Evolutionary conservation across 192 early-diverging fungal genomes (phyloP), one percentile per base, ranked within the genome.

Genomic region (Coemansia sp.): DNA sequence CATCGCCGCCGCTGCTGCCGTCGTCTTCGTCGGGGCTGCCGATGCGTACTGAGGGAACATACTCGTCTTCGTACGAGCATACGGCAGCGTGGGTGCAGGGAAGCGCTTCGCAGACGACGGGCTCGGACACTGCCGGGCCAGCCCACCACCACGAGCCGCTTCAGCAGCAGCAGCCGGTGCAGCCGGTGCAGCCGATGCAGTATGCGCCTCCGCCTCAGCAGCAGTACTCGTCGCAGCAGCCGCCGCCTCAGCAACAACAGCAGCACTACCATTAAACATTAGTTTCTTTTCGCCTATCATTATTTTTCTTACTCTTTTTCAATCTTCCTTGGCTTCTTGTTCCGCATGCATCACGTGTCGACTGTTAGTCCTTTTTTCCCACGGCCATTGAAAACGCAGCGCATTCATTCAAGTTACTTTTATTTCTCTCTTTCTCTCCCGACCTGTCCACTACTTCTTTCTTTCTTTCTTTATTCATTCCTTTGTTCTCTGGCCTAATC

Each of bases 21-120:
- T 52, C 35, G 59, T 35, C 19, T 29, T 29, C 29, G 29, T 29
- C 29, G 29, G 32, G 36, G 10, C 19, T 71, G 58, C 77, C 77
- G 41, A 33, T 67, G 19, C 68, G 72, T 14, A 71, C 71, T 0
- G 77, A 80, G n/a, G 78, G 73, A 53, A 71, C 69, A 40, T 81
- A 81, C 50, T 81, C 78, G 62, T 81, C 78, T 36, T 81, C 73
- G 34, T 81, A 81, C 33, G 78, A 81, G 59, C 78, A 81, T 13
- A 81, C 73, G 20, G 73, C 73, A 17, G 73, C 73, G 11, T 81
- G 78, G 78, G 78, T 81, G 52, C 69, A 75, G 54, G 65, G 73
- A 11, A 67, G 56, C 25, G 53, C 68, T 10, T 68, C 77, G 48
- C 77, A 80, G 15, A 61, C 77, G 9, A 69, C 67, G 1, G 71